Conservation (phyloP, 2,329 filamentous ascomycete genomes). For the Penicillium expansum region DNA sequence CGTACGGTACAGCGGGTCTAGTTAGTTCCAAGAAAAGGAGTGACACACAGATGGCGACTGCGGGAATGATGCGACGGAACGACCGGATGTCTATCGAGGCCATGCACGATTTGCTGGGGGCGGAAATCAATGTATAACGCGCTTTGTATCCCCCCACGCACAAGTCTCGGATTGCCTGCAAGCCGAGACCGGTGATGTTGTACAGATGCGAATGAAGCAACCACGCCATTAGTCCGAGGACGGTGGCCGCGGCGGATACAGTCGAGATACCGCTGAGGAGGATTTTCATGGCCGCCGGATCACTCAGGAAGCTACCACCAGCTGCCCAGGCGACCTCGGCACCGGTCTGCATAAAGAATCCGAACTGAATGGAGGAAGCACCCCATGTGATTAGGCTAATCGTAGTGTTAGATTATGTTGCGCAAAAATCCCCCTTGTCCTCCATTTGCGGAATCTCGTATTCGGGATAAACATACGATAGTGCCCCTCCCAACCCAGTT, state of each 20-base stretch:
- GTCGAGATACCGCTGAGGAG: constrained; percentile 36
- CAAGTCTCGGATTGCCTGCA: constrained; percentile 23
- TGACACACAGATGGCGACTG: constrained; percentile 22
- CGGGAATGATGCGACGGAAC: constrained; percentile 19
- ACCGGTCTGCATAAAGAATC: constrained; percentile 42
- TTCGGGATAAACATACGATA: constrained; percentile 27
- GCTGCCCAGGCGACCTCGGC: constrained; percentile 42
- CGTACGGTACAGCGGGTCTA: constrained; percentile 37
- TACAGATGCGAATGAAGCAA: constrained; percentile 32
- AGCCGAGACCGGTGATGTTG: constrained; percentile 21
- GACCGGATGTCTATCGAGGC: constrained; percentile 19
- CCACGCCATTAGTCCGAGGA: constrained; percentile 30
- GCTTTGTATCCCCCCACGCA: constrained; percentile 15
- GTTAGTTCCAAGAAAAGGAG: constrained; percentile 29
- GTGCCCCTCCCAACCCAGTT: constrained; percentile 24
- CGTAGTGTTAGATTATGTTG: constrained; percentile 1
- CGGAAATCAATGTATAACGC: constrained; percentile 20
- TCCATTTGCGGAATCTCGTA: background rate
- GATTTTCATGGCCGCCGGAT: constrained; percentile 39
- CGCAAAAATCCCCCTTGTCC: background rate
- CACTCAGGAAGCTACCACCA: constrained; percentile 34
- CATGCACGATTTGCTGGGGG: constrained; percentile 19
- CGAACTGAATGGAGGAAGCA: constrained; percentile 37
- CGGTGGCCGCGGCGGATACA: constrained; percentile 26
- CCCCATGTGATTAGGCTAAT: constrained; percentile 31